Evolutionary conservation across 441 rosid species (phyloP).

Genomic region (Croton laevigatus): DNA sequence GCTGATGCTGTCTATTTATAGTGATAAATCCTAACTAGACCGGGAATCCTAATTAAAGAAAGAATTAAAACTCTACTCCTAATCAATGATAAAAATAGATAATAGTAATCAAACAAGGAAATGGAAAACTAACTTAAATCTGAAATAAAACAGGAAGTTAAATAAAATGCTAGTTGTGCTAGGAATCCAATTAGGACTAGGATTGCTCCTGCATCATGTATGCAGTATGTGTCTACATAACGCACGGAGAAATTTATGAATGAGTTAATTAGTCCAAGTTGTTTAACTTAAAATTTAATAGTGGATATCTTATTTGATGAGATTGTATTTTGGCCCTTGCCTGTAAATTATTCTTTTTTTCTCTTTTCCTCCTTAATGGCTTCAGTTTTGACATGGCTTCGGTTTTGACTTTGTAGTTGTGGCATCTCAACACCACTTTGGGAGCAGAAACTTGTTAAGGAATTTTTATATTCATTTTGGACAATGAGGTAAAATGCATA

Average conservation of each 20-base stretch:
- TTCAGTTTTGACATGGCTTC: conserved; percentile 1
- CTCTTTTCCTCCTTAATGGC: neutral
- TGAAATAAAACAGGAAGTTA: too few species aligned
- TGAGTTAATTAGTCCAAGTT: neutral
- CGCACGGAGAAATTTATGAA: neutral
- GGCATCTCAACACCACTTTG: conserved; percentile 11
- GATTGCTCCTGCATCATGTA: neutral
- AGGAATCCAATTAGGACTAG: too few species aligned
- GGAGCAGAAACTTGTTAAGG: conserved; percentile 2
- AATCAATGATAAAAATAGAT: too few species aligned
- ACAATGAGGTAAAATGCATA: conserved; percentile 28
- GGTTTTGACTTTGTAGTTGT: conserved; percentile 14
- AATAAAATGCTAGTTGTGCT: too few species aligned
- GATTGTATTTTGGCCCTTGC: neutral
- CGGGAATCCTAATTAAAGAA: too few species aligned
- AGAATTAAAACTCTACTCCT: too few species aligned
- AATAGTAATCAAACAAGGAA: too few species aligned
- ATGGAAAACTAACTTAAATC: too few species aligned
- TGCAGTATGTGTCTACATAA: neutral
- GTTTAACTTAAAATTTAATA: neutral
- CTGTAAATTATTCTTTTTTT: neutral
- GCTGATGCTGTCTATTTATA: too few species aligned
- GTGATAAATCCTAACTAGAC: too few species aligned
- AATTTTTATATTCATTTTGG: conserved; percentile 11
- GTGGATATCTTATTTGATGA: neutral